Base-by-base conservation (phyloP, 2,329 filamentous ascomycete species). In the Neonectria ditissima region DNA sequence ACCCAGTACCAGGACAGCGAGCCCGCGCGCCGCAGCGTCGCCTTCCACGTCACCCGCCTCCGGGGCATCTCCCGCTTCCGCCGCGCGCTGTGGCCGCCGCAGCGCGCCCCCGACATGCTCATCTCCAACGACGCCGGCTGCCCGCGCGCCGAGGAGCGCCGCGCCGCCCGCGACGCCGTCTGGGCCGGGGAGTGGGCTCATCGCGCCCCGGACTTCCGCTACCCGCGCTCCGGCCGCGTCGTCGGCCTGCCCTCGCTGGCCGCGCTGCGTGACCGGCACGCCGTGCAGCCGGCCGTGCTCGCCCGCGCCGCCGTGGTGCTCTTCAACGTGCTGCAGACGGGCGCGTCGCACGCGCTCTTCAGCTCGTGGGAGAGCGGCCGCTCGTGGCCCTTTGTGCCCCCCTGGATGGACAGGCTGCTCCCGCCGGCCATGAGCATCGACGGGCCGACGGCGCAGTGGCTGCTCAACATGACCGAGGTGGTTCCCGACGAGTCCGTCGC, bases 401-500 rank as follows among this genome's bases (percentile, higher is more conserved):
- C 55, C 5, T 80, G 78, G 78, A 75, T 80, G 62, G 73, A 75
- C 26, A 59, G 62, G 43, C 70, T 70, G 2, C 74, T 80, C 1
- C 78, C 78, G 2, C 76, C 76, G 1, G 68, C 78, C 18, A 77
- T 76, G 76, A 78, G 76, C 56, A 76, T 80, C 16, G 76, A 79
- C 30, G 78, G 78, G 0, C 78, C 78, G 13, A 80, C 78, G 13
- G 71, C 72, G 3, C 72, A 79, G 54, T 79, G 78, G 74, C 60
- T 77, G 2, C 65, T 80, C n/a, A 78, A 78, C 65, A 73, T 80
- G 73, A 62, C 67, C 3, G 71, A 75, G 37, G 70, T 77, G 0
- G 16, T 52, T 0, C 30, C 37, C 0, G 59, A 62, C 1, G 77
- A 80, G 59, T 76, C 73, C 2, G 24, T 78, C 0, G 20, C 62